phyloP scores from a whole-genome alignment of 495 filamentous ascomycete species.

The Aspergillus olivimuriae region DNA sequence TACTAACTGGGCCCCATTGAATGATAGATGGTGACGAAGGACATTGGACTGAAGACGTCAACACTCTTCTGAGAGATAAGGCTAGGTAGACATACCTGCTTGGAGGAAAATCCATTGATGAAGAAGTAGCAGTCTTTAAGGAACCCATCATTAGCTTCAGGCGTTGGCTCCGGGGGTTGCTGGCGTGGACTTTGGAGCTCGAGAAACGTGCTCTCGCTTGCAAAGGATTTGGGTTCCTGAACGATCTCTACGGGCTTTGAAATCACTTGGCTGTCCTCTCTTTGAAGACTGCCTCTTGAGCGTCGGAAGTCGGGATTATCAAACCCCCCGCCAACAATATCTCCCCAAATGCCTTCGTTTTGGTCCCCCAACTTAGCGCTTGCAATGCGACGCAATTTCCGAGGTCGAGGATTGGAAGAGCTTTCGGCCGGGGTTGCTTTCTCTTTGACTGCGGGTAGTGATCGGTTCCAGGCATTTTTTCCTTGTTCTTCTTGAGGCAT shows the following conservation, averaged over 20 bases:
- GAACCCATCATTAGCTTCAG: conserved; percentile 24
- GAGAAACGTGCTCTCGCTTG: conserved; percentile 31
- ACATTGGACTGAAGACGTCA: conserved; percentile 32
- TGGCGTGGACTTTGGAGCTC: conserved; percentile 20
- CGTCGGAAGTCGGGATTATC: conserved; percentile 22
- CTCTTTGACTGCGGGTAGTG: conserved; percentile 26
- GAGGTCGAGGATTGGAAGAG: conserved; percentile 29
- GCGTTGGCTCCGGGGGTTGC: conserved; percentile 9
- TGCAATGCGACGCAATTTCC: conserved; percentile 73
- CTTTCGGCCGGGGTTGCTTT: conserved; percentile 19
- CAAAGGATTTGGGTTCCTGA: conserved; percentile 37
- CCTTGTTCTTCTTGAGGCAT: conserved; percentile 66
- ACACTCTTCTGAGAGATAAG: conserved; percentile 8
- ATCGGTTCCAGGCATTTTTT: conserved; percentile 66
- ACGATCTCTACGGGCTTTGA: conserved; percentile 17
- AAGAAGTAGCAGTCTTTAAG: conserved; percentile 47
- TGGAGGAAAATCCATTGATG: conserved; percentile 57
- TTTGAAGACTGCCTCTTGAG: conserved; percentile 24
- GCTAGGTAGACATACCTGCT: conserved; percentile 35
- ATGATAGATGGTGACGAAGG: conserved; percentile 45
- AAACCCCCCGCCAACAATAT: conserved; percentile 62
- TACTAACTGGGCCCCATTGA: conserved; percentile 47
- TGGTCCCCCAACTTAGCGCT: conserved; percentile 74
- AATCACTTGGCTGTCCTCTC: conserved; percentile 23
- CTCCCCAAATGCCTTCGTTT: conserved; percentile 78